Percentiles rank a stretch among this genome's conserved stretches.
These are phyloP conservation scores for Gossypium aridum DNA, from an alignment of 441 rosid genomes.

Conservation along the genomic window DNA sequence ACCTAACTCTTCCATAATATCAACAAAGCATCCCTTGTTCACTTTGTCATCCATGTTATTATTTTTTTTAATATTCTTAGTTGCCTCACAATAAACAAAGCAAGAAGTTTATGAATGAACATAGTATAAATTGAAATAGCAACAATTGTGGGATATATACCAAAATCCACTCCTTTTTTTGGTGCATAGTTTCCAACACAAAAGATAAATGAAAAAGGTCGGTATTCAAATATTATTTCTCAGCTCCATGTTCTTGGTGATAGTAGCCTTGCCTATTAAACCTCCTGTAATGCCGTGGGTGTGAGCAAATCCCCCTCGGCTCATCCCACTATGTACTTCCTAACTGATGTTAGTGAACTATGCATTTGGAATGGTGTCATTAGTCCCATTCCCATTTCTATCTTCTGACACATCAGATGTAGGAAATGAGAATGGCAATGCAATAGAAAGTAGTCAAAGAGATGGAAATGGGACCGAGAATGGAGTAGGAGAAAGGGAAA, in stretches of 20 bases:
- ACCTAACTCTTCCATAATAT: not conserved
- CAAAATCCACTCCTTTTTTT: not conserved
- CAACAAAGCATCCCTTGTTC: constrained; percentile 1
- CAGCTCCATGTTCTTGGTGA: not conserved
- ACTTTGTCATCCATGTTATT: not conserved
- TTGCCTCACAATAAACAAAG: not conserved
- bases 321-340: constrained; percentile 2
- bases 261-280: not conserved
- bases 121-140: constrained; percentile 1
- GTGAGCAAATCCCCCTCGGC: not conserved
- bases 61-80: not conserved
- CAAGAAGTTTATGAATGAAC: not conserved
- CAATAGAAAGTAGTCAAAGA: not conserved
- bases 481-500: not conserved
- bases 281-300: not conserved
- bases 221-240: not conserved
- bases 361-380: not conserved
- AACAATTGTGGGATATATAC: not conserved
- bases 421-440: not conserved
- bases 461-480: not conserved
- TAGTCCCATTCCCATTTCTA: not conserved
- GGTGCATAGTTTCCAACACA: too few relatives aligned
- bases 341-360: constrained; percentile 7
- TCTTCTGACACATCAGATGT: not conserved
- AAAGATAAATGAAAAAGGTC: not conserved